Base-by-base conservation (phyloP, 2,329 filamentous ascomycete genomes). In the Pseudogymnoascus sp. region DNA sequence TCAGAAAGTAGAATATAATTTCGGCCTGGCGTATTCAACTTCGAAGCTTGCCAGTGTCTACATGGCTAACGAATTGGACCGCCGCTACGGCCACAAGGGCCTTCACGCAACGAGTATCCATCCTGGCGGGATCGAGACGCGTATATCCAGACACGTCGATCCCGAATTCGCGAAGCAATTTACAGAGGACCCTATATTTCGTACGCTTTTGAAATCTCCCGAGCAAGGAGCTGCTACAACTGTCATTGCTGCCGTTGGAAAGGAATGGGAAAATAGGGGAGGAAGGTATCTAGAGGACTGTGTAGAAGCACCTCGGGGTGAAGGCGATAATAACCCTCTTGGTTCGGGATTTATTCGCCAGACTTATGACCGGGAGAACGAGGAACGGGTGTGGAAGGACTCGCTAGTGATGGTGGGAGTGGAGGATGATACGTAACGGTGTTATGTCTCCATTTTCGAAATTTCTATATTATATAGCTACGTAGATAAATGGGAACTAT, bases 271-370 rank as follows among this genome's bases (percentile, higher is more conserved):
- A 68, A 75, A 74, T 0, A 77, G 74, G 63, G 81, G 80, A 0
- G 79, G 79, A 1, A 73, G 71, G 63, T 82, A 80, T 65, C 66
- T 82, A 22, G 71, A 71, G 14, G 69, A 81, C 62, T 76, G 76
- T 65, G 67, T 70, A 66, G 66, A 23, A 64, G 66, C 22, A 65
- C 38, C 22, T 16, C 28, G 33, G 8, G 60, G 60, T 16, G 39
- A 58, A 41, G 60, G 68, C 30, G 7, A 19, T 23, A 25, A 69
- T 39, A 69, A 59, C 4, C 11, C 23, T 16, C 19, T 58, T 33
- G 45, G 45, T 19, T 67, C 66, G 23, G 66, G 65, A 1, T 67
- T 69, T 36, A 55, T 65, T 12, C 25, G 62, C 6, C 65, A 71
- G n/a, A 65, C 68, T 19, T 78, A 75, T 67, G 72, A 79, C 62